Evolutionary conservation across 495 filamentous ascomycete species (phyloP), one percentile per base, ranked within the genome.

Genomic region (Penicillium verhagenii): DNA sequence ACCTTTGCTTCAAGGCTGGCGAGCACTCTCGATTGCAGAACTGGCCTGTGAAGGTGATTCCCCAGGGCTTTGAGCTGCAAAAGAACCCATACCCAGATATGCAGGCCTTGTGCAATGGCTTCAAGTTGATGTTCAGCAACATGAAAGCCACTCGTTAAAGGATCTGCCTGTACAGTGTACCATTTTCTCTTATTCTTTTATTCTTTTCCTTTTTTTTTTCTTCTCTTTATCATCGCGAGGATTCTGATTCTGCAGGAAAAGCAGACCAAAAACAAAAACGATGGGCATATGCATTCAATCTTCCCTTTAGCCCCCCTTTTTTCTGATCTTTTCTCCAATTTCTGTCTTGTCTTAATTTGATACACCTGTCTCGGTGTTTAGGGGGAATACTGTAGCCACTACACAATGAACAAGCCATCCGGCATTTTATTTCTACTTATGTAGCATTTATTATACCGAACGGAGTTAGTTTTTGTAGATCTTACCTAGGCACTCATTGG

Each of bases 1-100:
- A 77, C 66, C 83, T 98, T 25, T 94, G 91, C 78, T 98, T 96
- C 82, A 97, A 96, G 74, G 90, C 92, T 7, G 92, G 89, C 38
- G 80, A 86, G 58, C 74, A 77, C 26, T 87, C 91, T 2, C 72
- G 72, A 29, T 79, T 92, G 26, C 82, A 87, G 40, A 85, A 82
- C 56, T 97, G 92, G 93, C 83, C 82, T 7, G 91, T 98, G 53
- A 92, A 92, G 65, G 86, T 97, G 33, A 84, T 97, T 13, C 95
- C 94, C 1, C 86, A 92, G 52, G 87, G 85, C 14, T 98, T 89
- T 63, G 92, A 97, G 74, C 79, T 98, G 54, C 82, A 89, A 66
- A 87, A 86, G 61, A 87, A 87, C 61, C 81, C 84, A 25, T 98
- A 97, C 65, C 93, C 94, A 5, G 91, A 97, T 64, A 95, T 97